phyloP scores from a whole-genome alignment of 179 eudicot genomes.

The Pouteria campechiana region DNA sequence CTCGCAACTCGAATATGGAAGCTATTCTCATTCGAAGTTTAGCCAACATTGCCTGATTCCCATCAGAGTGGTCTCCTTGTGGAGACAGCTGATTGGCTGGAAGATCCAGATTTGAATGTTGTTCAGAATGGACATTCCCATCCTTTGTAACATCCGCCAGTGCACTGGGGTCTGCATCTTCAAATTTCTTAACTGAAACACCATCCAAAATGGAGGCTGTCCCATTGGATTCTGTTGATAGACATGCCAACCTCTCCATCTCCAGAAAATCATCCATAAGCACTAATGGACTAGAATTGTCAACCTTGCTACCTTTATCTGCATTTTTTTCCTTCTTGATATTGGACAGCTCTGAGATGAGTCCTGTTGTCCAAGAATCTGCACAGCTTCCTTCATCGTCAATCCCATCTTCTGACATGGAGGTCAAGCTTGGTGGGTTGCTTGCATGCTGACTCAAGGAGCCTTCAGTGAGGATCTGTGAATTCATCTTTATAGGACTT shows the following conservation, averaged over 20 bases:
- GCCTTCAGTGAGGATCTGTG: constrained; percentile 23
- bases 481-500: constrained; percentile 25
- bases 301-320: constrained; percentile 39
- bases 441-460: constrained; percentile 40
- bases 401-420: constrained; percentile 84
- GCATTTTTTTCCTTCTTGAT: constrained; percentile 35
- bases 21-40: constrained; percentile 57
- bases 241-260: constrained; percentile 90
- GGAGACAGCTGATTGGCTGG: constrained; percentile 5
- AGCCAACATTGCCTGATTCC: constrained; percentile 22
- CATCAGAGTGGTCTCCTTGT: constrained; percentile 12
- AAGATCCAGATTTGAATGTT: constrained; percentile 11
- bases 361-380: constrained; percentile 63
- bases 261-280: constrained; percentile 98
- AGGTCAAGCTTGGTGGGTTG: constrained; percentile 66
- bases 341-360: constrained; percentile 48
- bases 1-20: constrained; percentile 36
- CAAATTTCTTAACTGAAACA: constrained; percentile 13
- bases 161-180: constrained; percentile 11
- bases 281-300: constrained; percentile 54
- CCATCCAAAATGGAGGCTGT: constrained; percentile 12
- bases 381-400: constrained; percentile 72
- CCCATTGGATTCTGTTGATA: constrained; percentile 38
- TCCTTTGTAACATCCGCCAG: constrained; percentile 8
- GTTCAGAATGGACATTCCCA: constrained; percentile 12